A percentile compares a stretch with the other conserved stretches of the same genome.
These are phyloP conservation scores for Myriosclerotinia scirpicola DNA, from an alignment of 2,329 filamentous ascomycete genomes.

Conservation along the genomic window DNA sequence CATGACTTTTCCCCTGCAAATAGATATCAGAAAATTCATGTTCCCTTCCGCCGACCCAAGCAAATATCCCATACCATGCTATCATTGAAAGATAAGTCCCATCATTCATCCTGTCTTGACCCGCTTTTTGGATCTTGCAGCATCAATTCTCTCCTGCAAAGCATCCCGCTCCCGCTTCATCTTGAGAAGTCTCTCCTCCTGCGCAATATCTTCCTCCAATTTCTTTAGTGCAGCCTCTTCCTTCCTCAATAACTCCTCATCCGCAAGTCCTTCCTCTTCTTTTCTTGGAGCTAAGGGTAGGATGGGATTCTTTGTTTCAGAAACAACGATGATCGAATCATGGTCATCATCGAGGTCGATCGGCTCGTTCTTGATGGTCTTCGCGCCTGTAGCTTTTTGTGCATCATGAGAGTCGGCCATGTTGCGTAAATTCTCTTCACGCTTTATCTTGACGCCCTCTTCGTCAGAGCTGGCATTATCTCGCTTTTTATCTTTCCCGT, in stretches of 20 bases:
- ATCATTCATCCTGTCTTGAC: background rate
- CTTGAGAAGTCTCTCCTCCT: conserved; percentile 12
- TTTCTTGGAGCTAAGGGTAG: background rate
- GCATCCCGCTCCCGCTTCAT: conserved; percentile 13
- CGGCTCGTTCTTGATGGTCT: background rate
- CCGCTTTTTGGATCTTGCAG: background rate
- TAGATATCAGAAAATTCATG: background rate
- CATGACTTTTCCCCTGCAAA: background rate
- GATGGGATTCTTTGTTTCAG: background rate
- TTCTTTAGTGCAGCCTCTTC: background rate
- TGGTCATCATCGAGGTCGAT: background rate
- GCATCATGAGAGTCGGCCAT: background rate
- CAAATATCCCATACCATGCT: background rate
- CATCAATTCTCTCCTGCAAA: background rate
- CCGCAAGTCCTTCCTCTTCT: background rate
- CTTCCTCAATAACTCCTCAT: background rate
- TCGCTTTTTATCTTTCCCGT: background rate
- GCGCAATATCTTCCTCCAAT: conserved; percentile 14
- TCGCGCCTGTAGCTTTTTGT: background rate
- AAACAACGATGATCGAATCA: background rate
- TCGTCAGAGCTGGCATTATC: background rate
- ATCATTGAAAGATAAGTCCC: background rate
- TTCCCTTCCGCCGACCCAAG: background rate
- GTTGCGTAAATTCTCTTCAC: background rate
- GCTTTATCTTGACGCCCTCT: background rate